phyloP scores from a whole-genome alignment of 2,329 filamentous ascomycete species.

The Truncatella angustata region DNA sequence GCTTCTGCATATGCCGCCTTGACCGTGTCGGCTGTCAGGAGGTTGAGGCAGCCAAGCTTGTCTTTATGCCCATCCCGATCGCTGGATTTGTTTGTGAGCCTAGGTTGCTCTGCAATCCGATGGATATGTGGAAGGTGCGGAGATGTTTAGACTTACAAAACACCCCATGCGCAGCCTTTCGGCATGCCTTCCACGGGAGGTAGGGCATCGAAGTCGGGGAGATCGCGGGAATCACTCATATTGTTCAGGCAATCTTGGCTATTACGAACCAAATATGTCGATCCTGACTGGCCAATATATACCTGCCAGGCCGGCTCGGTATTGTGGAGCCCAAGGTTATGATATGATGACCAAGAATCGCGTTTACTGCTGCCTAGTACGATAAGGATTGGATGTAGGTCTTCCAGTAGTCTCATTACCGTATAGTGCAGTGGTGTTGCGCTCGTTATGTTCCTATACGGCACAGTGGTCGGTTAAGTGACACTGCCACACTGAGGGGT shows the following conservation, averaged over 20 bases:
- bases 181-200: conserved; percentile 9
- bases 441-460: neutral
- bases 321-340: neutral
- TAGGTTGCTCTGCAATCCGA: neutral
- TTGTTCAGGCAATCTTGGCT: neutral
- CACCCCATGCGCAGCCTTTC: conserved; percentile 11
- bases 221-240: conserved; percentile 2
- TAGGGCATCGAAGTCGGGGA: conserved; percentile 12
- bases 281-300: too few species aligned
- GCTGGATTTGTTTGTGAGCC: neutral
- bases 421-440: neutral
- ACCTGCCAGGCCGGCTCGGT: too few species aligned
- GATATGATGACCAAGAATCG: neutral
- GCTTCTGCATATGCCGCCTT: conserved; percentile 11
- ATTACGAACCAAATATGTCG: neutral
- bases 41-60: conserved; percentile 12
- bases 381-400: neutral
- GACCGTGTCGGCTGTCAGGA: conserved; percentile 8
- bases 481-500: neutral
- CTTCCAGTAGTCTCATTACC: neutral
- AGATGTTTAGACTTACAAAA: conserved; percentile 10
- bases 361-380: neutral
- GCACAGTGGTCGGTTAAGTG: neutral
- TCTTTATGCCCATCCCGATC: conserved; percentile 12
- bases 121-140: neutral